Evolutionary conservation across 169 alveolate species (phyloP).

Genomic region (Eimeria praecox): DNA sequence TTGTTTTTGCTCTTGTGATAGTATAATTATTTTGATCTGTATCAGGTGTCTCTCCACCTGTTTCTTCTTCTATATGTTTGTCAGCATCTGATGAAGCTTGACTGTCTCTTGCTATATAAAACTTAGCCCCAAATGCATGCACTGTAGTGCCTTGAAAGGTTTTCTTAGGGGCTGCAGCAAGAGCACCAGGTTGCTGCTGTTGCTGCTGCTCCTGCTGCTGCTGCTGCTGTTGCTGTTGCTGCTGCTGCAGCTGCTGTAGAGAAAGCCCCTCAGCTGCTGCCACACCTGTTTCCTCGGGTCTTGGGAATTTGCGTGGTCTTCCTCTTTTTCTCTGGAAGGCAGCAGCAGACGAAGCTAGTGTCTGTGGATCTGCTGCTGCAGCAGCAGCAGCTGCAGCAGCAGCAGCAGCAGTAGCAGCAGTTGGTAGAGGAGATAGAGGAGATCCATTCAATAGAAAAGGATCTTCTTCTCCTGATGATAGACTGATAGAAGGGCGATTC

Average conservation of each 20-base stretch:
- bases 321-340: background rate
- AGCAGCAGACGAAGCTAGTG: too few relatives aligned
- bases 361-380: too few relatives aligned
- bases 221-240: too few relatives aligned
- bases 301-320: constrained; percentile 48
- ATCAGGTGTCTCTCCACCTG: background rate
- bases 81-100: background rate
- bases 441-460: constrained; percentile 22
- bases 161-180: background rate
- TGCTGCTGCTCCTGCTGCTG: background rate
- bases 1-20: background rate
- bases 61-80: background rate
- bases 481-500: too few relatives aligned
- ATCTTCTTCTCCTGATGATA: background rate
- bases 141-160: background rate
- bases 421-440: background rate
- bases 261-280: background rate
- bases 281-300: constrained; percentile 9
- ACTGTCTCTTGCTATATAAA: background rate
- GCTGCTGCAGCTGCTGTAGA: background rate
- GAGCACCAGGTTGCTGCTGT: background rate
- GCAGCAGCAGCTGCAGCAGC: background rate
- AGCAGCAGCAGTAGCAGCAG: background rate
- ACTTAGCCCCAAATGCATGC: background rate
- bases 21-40: background rate